A percentile compares a stretch with the other conserved stretches of the same genome.
These are phyloP conservation scores for Ophiocordyceps camponoti-leonardi DNA, from an alignment of 2,329 filamentous ascomycete genomes.

Conservation along the genomic window DNA sequence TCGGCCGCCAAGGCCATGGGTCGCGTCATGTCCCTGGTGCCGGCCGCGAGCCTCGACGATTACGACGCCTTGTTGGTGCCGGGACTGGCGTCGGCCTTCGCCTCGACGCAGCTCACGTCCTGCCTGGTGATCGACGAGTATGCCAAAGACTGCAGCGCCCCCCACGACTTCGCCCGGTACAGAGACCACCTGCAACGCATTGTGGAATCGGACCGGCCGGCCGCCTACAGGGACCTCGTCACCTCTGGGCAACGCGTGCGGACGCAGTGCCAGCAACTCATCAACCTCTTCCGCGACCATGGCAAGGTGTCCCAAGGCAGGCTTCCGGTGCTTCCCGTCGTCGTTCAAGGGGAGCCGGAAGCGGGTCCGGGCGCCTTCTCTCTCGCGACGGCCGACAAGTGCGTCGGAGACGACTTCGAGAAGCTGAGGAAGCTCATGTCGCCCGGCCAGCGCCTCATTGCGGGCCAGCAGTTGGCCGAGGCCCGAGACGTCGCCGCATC, in stretches of 20 bases:
- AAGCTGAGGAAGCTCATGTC: slow-evolving; percentile 76
- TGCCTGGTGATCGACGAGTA: slow-evolving; percentile 82
- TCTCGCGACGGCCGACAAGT: slow-evolving; percentile 71
- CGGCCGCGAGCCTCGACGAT: slow-evolving; percentile 39
- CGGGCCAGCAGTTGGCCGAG: slow-evolving; percentile 61
- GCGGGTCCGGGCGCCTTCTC: slow-evolving; percentile 90
- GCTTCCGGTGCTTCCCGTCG: slow-evolving; percentile 67
- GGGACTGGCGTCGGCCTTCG: slow-evolving; percentile 54
- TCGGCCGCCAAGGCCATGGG: slow-evolving; percentile 76
- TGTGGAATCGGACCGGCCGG: slow-evolving; percentile 65
- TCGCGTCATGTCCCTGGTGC: slow-evolving; percentile 61
- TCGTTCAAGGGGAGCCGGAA: slow-evolving; percentile 85
- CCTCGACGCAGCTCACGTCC: slow-evolving; percentile 72
- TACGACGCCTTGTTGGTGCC: slow-evolving; percentile 51
- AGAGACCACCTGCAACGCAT: slow-evolving; percentile 52
- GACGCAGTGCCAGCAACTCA: slow-evolving; percentile 76
- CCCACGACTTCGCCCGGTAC: slow-evolving; percentile 32
- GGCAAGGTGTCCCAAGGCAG: slow-evolving; percentile 62
- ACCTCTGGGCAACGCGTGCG: slow-evolving; percentile 79
- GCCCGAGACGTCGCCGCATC: slow-evolving; percentile 51
- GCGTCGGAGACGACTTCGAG: slow-evolving; percentile 72
- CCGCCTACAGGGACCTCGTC: slow-evolving; percentile 76
- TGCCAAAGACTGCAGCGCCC: slow-evolving; percentile 38
- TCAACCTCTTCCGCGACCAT: slow-evolving; percentile 83
- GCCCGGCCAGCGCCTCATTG: slow-evolving; percentile 73